These are phyloP conservation scores for Esteya vermicola DNA, from an alignment of 2,329 filamentous ascomycete species.

Conservation along the genomic window DNA sequence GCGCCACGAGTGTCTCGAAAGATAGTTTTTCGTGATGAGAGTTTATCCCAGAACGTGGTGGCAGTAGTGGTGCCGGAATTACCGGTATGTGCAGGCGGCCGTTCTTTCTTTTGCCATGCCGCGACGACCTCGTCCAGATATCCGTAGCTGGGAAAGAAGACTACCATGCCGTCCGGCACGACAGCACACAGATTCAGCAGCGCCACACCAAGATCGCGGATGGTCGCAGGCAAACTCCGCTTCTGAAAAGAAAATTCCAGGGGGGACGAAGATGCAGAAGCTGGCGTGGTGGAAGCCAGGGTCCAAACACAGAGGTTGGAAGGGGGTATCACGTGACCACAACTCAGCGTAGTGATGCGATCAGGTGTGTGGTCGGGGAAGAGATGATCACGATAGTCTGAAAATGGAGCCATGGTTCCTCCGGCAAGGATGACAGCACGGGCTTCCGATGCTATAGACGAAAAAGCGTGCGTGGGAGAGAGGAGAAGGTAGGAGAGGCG, in stretches of 20 bases:
- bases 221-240: constrained; percentile 53
- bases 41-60: constrained; percentile 39
- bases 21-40: constrained; percentile 45
- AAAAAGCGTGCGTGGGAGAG: constrained; percentile 83
- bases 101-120: constrained; percentile 44
- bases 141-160: constrained; percentile 91
- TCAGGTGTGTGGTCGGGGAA: constrained; percentile 56
- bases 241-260: constrained; percentile 86
- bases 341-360: constrained; percentile 70
- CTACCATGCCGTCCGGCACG: constrained; percentile 79
- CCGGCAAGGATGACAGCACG: constrained; percentile 82
- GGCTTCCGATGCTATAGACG: constrained; percentile 70
- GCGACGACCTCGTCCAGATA: constrained; percentile 65
- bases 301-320: constrained; percentile 70
- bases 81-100: too few species aligned
- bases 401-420: constrained; percentile 95
- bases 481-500: constrained; percentile 74
- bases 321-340: constrained; percentile 81
- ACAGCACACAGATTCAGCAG: constrained; percentile 56
- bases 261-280: constrained; percentile 4
- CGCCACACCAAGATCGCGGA: constrained; percentile 58
- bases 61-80: too few species aligned
- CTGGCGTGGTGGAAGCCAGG: constrained; percentile 33
- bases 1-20: constrained; percentile 43
- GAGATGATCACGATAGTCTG: constrained; percentile 74